phyloP scores from a whole-genome alignment of 345 rosid genomes.

The Lumnitzera racemosa region DNA sequence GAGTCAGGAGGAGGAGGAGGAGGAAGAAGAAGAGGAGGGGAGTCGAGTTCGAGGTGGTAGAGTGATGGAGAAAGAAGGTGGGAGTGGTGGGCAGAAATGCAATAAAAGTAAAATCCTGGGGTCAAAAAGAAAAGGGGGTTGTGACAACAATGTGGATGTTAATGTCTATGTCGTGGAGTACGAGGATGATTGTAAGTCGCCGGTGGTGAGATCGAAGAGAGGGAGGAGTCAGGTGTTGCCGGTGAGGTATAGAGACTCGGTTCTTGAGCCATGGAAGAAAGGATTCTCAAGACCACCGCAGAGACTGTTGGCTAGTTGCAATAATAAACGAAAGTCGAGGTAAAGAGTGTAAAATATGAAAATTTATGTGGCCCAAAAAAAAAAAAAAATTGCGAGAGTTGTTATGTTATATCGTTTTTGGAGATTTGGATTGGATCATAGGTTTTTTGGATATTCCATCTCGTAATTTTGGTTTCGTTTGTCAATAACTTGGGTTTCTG shows the following conservation, averaged over 20 bases:
- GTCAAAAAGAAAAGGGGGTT: not conserved
- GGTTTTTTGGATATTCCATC: too few species aligned
- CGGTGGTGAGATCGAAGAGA: slow-evolving; percentile 33
- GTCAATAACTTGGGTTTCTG: too few species aligned
- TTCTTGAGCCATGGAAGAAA: slow-evolving; percentile 24
- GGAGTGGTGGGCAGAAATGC: not conserved
- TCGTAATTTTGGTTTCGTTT: too few species aligned
- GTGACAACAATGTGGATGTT: slow-evolving; percentile 2
- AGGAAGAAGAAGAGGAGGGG: too few species aligned
- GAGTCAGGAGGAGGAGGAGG: too few species aligned
- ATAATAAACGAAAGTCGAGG: not conserved
- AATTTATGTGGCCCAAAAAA: not conserved
- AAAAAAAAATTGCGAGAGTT: too few species aligned
- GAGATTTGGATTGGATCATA: too few species aligned
- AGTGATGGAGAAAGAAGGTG: slow-evolving; percentile 2
- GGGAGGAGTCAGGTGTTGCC: slow-evolving; percentile 39
- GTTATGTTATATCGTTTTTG: too few species aligned
- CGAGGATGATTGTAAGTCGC: slow-evolving; percentile 6
- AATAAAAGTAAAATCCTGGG: not conserved
- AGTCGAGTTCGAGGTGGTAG: not conserved
- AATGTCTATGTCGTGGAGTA: slow-evolving; percentile 2
- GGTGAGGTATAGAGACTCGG: slow-evolving; percentile 36
- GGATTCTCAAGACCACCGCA: not conserved
- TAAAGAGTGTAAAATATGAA: not conserved
- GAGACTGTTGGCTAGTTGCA: not conserved